phyloP scores from a whole-genome alignment of 75 land plant species.

The Cryptomeria japonica region DNA sequence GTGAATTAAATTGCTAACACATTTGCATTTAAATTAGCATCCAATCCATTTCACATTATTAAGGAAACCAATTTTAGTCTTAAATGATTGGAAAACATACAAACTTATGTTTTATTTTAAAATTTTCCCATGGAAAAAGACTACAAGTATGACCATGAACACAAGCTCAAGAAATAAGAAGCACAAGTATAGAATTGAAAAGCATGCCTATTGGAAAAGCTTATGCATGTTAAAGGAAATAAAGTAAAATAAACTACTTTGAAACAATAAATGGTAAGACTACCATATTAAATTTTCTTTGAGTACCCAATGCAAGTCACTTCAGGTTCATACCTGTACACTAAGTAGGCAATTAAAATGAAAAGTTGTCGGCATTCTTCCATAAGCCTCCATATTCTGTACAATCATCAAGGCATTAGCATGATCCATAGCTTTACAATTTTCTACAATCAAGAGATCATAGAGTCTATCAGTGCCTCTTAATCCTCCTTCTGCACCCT shows the following conservation, averaged over 20 bases:
- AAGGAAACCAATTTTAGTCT: not conserved
- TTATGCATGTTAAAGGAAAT: not conserved
- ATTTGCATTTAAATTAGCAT: not conserved
- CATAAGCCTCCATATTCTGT: constrained; percentile 87
- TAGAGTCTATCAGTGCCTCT: constrained; percentile 84
- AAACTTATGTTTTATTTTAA: not conserved
- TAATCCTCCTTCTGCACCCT: constrained; percentile 89
- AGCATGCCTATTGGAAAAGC: not conserved
- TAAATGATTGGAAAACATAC: not conserved
- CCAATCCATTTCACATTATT: not conserved
- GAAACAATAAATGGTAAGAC: not conserved
- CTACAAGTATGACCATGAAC: not conserved
- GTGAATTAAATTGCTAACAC: too few relatives aligned
- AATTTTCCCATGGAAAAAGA: not conserved
- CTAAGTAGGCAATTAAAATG: constrained; percentile 95
- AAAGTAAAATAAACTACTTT: not conserved
- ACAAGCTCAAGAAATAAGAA: not conserved
- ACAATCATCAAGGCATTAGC: constrained; percentile 84
- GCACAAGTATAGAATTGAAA: not conserved
- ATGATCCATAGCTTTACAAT: constrained; percentile 89
- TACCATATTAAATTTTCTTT: not conserved
- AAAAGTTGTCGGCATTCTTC: constrained; percentile 87
- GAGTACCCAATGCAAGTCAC: not conserved
- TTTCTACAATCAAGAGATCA: constrained; percentile 86
- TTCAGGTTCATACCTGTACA: constrained; percentile 61